Percentiles rank a stretch among this genome's conserved stretches.
Conservation (phyloP, 2,329 filamentous ascomycete species). For the Lithohypha guttulata region DNA sequence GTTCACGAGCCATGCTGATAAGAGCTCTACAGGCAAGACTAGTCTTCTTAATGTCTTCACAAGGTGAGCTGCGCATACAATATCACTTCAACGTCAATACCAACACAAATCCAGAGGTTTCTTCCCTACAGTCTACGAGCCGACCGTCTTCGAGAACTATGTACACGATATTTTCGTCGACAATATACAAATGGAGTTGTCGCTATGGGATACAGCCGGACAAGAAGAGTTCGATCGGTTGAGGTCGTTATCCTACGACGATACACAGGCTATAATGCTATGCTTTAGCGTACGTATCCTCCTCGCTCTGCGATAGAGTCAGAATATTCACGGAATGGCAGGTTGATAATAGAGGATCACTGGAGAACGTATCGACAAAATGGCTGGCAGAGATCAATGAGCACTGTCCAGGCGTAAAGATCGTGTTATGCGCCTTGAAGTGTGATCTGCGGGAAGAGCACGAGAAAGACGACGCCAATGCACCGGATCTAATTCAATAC, state of each 20-base stretch:
- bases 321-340: slow-evolving; percentile 22
- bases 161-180: slow-evolving; percentile 99
- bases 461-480: slow-evolving; percentile 52
- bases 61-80: neutral
- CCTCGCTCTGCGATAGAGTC: neutral
- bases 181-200: slow-evolving; percentile 90
- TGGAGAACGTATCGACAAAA: slow-evolving; percentile 97
- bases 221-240: slow-evolving; percentile 98
- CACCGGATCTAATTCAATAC: slow-evolving; percentile 57
- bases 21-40: slow-evolving; percentile 64
- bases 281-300: slow-evolving; percentile 67
- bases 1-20: slow-evolving; percentile 11
- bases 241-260: slow-evolving; percentile 91
- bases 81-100: slow-evolving; percentile 42
- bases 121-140: slow-evolving; percentile 18
- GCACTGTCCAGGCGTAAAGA: slow-evolving; percentile 89
- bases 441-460: slow-evolving; percentile 86
- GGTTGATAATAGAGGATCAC: slow-evolving; percentile 87
- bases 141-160: slow-evolving; percentile 65
- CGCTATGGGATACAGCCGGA: slow-evolving; percentile 94
- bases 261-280: slow-evolving; percentile 97
- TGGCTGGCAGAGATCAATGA: slow-evolving; percentile 98
- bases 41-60: slow-evolving; percentile 97
- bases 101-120: slow-evolving; percentile 56
- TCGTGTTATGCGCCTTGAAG: slow-evolving; percentile 91